Conservation (phyloP, 331 rosid genomes). For the Rhamnella rubrinervis region DNA sequence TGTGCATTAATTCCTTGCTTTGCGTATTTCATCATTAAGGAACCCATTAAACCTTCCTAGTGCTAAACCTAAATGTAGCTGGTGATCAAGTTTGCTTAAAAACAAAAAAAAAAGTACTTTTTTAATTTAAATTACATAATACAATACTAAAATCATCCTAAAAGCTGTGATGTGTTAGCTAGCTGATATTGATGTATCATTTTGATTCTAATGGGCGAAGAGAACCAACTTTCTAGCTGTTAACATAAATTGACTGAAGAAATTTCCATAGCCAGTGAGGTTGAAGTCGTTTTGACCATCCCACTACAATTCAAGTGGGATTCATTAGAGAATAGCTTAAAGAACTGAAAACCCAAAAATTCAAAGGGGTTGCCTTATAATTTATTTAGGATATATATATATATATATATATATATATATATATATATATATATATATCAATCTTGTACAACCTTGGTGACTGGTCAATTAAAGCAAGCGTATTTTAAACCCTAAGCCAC, state of each 20-base stretch:
- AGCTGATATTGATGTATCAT: background rate
- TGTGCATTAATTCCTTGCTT: too few relatives aligned
- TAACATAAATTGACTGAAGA: background rate
- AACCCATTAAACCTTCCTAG: background rate
- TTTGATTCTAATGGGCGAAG: background rate
- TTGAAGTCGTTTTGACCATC: slow-evolving; percentile 20
- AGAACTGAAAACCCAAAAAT: background rate
- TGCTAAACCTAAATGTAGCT: background rate
- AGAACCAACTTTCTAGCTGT: slow-evolving; percentile 4
- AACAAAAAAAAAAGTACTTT: too few relatives aligned
- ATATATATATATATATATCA: too few relatives aligned
- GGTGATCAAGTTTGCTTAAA: too few relatives aligned
- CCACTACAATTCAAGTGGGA: slow-evolving; percentile 21
- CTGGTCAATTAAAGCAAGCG: too few relatives aligned
- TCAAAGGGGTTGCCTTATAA: background rate
- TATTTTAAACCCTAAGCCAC: too few relatives aligned
- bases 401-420: too few relatives aligned
- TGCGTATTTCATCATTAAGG: too few relatives aligned
- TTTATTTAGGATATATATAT: background rate
- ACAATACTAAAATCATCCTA: background rate
- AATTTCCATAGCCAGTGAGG: slow-evolving; percentile 8
- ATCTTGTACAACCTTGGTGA: too few relatives aligned
- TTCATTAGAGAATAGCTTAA: background rate
- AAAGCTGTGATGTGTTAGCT: background rate
- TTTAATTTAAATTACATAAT: background rate